Evolutionary conservation across 2,329 filamentous ascomycete genomes (phyloP), one percentile per base, ranked within the genome.

Genomic region (Ophiostoma ips): DNA sequence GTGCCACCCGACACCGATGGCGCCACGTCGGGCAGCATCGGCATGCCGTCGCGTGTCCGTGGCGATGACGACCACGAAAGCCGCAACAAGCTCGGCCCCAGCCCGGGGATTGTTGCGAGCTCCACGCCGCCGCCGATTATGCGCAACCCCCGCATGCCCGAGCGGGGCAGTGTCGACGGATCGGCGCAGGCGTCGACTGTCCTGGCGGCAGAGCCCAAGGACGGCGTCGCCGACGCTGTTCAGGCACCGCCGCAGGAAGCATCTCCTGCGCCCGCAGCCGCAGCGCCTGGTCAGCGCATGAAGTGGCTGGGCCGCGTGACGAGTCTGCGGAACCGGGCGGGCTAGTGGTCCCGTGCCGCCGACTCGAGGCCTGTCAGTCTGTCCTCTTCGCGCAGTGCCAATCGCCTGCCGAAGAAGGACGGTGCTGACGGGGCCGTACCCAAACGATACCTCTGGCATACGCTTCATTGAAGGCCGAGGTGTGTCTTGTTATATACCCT

Each of bases 81-180:
- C 40, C 16, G 30, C 24, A 43, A 30, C n/a, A 43, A 21, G 15
- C 21, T 30, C 16, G 40, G 24, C 3, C 21, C 30, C 13, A 16
- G 31, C 33, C n/a, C n/a, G 5, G 44, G 21, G 10, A 31, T 3
- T 3, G 31, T 67, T 4, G 60, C 64, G 1, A 70, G 75, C 30
- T 71, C 73, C 0, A 79, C 75, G 8, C 75, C 75, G 3, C 75
- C 75, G 5, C 75, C 75, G 2, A 79, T 79, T 47, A 61, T 71
- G 64, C 66, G 74, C 15, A 72, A 70, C 47, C 63, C 56, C 1
- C 50, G 58, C 52, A 52, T 35, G 30, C 33, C 37, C 12, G 44
- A 30, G 16, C 40, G 48, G 5, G 52, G 54, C 24, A 60, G 46
- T 48, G 54, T 56, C 2, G 53, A 55, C 6, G 19, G 21, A 4